Evolutionary conservation across 2,329 filamentous ascomycete species (phyloP).

Genomic region (Amauroascus verrucosus): DNA sequence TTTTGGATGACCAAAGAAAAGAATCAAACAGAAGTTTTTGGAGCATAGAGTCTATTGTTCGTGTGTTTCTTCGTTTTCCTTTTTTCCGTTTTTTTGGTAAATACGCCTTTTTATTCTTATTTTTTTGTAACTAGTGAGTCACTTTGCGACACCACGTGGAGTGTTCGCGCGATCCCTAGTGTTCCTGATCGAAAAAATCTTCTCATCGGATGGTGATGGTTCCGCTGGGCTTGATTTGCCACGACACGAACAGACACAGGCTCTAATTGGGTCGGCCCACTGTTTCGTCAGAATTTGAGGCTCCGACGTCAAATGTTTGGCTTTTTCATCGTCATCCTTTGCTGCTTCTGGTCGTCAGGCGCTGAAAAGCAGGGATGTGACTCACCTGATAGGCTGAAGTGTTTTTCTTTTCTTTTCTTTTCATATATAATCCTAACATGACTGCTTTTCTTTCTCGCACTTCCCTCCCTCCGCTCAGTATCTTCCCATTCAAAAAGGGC

Average conservation of each 20-base stretch:
- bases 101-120: too few relatives aligned
- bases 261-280: constrained; percentile 8
- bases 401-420: not conserved
- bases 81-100: too few relatives aligned
- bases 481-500: constrained; percentile 11
- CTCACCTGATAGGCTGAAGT: constrained; percentile 9
- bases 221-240: not conserved
- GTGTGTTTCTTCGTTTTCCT: too few relatives aligned
- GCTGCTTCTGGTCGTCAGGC: constrained; percentile 7
- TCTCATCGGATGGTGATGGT: not conserved
- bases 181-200: constrained; percentile 3
- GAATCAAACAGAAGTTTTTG: too few relatives aligned
- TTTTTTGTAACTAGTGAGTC: too few relatives aligned
- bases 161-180: not conserved
- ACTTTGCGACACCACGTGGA: not conserved
- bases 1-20: too few relatives aligned
- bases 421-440: constrained; percentile 7
- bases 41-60: too few relatives aligned
- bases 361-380: constrained; percentile 6
- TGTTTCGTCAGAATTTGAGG: constrained; percentile 8
- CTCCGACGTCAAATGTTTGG: constrained; percentile 11
- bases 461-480: not conserved
- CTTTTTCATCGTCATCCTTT: constrained; percentile 5
- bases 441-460: not conserved
- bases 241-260: not conserved